Conservation (phyloP, 2,329 filamentous ascomycete species). For the Botrytis medusae region DNA sequence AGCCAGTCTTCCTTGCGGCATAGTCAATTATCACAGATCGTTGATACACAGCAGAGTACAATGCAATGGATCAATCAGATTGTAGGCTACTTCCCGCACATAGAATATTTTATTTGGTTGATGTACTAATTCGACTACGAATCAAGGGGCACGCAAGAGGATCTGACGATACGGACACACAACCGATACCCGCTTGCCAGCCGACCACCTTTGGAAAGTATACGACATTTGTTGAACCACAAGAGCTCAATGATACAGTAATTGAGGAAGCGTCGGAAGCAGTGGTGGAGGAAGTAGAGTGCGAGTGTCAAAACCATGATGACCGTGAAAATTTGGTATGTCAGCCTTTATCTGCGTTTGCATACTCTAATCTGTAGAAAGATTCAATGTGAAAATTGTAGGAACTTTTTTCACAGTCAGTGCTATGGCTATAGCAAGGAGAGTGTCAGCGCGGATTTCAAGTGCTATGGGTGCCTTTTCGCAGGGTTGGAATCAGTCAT, state of each 20-base stretch:
- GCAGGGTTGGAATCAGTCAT: not conserved
- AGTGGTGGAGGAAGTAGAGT: not conserved
- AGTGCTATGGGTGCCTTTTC: slow-evolving; percentile 31
- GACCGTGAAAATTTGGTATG: slow-evolving; percentile 18
- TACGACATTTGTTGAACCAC: not conserved
- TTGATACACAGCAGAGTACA: slow-evolving; percentile 11
- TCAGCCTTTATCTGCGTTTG: not conserved
- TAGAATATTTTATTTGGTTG: not conserved
- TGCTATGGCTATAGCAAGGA: slow-evolving; percentile 32
- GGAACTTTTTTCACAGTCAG: slow-evolving; percentile 26
- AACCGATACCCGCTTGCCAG: not conserved
- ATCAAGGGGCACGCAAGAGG: not conserved
- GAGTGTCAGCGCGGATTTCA: not conserved
- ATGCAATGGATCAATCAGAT: slow-evolving; percentile 15
- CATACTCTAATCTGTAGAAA: slow-evolving; percentile 6
- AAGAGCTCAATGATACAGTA: not conserved
- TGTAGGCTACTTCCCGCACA: not conserved
- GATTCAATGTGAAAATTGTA: slow-evolving; percentile 31
- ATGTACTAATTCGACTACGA: not conserved
- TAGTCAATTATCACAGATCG: not conserved
- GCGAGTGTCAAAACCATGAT: not conserved
- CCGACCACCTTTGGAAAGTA: not conserved
- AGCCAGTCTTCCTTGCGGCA: not conserved
- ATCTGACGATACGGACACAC: slow-evolving; percentile 1
- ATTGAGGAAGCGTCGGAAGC: not conserved